Conservation (phyloP, 352 stramenopile species). For the Pythium pyrilobum region DNA sequence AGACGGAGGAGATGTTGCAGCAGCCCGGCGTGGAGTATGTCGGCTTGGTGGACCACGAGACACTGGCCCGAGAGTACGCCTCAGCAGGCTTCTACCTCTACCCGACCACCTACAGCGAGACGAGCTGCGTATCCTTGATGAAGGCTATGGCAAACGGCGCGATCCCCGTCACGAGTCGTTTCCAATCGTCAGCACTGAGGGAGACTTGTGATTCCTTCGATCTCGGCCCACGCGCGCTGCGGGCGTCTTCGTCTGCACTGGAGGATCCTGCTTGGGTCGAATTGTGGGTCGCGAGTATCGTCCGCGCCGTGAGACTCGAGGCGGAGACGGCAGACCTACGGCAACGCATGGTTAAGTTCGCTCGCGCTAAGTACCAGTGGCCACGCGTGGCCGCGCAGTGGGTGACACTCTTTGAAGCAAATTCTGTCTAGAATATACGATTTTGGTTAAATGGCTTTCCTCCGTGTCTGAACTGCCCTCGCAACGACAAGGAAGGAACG, state of each 20-base stretch:
- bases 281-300: constrained; percentile 47
- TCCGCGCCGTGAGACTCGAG: constrained; percentile 28
- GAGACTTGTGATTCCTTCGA: constrained; percentile 71
- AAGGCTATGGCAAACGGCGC: constrained; percentile 88
- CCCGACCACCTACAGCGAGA: constrained; percentile 86
- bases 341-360: constrained; percentile 53
- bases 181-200: constrained; percentile 45
- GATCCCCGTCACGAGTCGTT: constrained; percentile 87
- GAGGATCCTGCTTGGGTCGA: constrained; percentile 32
- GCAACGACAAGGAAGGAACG: no score
- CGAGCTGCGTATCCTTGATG: constrained; percentile 91
- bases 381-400: constrained; percentile 48
- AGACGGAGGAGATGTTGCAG: constrained; percentile 34
- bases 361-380: constrained; percentile 48
- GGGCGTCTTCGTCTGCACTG: constrained; percentile 19
- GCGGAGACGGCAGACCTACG: constrained; percentile 26
- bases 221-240: constrained; percentile 46
- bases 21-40: constrained; percentile 62
- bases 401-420: constrained; percentile 30
- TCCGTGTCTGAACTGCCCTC: not conserved
- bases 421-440: constrained; percentile 16
- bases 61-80: constrained; percentile 62
- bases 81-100: constrained; percentile 88
- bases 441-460: not conserved
- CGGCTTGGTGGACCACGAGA: constrained; percentile 76